A percentile compares a stretch with the other conserved stretches of the same genome.
Evolutionary conservation across 2,329 filamentous ascomycete species (phyloP).

Genomic region (Coleophoma crateriformis): DNA sequence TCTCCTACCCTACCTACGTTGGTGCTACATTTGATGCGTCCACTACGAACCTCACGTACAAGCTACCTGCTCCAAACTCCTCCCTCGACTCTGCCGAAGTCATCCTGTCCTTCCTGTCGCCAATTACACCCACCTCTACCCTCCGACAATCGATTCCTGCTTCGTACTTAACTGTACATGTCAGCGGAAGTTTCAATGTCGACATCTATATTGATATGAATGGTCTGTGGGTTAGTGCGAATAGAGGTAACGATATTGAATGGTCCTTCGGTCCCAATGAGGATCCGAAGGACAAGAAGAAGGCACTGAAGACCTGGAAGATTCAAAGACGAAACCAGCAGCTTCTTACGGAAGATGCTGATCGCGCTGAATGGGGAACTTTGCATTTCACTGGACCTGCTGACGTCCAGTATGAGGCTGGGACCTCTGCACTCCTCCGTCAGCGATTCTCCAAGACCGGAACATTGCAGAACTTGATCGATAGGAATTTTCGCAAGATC

Average conservation of each 20-base stretch:
- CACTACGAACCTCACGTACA: conserved; percentile 64
- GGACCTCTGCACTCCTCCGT: conserved; percentile 60
- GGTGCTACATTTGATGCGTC: conserved; percentile 64
- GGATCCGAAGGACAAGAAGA: conserved; percentile 29
- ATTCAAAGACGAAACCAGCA: conserved; percentile 55
- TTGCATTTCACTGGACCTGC: conserved; percentile 70
- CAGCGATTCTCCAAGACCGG: conserved; percentile 65
- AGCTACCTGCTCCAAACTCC: conserved; percentile 39
- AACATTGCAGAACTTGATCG: conserved; percentile 59
- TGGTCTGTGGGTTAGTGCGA: conserved; percentile 77
- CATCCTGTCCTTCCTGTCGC: conserved; percentile 48
- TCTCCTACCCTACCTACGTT: conserved; percentile 52
- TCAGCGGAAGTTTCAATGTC: conserved; percentile 59
- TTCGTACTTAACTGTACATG: conserved; percentile 68
- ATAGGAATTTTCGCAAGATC: conserved; percentile 61
- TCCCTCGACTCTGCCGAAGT: conserved; percentile 41
- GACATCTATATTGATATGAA: conserved; percentile 64
- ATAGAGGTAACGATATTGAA: conserved; percentile 60
- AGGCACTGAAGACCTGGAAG: conserved; percentile 59
- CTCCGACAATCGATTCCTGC: conserved; percentile 49
- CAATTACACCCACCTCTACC: conserved; percentile 25
- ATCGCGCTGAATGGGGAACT: conserved; percentile 80
- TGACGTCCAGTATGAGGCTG: conserved; percentile 64
- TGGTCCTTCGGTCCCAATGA: conserved; percentile 57
- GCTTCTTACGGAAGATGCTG: conserved; percentile 67